These are phyloP conservation scores for Ophiocordyceps camponoti-leonardi DNA, from an alignment of 2,329 filamentous ascomycete genomes.

Conservation along the genomic window DNA sequence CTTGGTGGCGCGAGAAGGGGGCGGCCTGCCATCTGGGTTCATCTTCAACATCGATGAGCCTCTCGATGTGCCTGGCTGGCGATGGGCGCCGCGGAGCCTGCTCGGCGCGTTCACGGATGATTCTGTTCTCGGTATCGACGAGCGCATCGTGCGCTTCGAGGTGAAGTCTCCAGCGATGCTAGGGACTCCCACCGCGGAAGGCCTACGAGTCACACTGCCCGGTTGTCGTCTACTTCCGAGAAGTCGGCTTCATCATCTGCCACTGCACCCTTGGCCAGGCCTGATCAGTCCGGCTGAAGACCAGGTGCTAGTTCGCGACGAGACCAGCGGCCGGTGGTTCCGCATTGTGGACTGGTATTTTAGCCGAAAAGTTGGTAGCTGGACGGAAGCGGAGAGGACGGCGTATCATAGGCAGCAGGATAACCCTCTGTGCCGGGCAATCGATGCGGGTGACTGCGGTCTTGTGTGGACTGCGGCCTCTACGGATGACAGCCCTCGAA, in stretches of 20 bases:
- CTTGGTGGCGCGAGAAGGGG: constrained; percentile 3
- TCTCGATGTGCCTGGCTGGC: constrained; percentile 7
- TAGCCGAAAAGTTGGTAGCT: constrained; percentile 4
- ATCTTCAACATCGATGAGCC: constrained; percentile 10
- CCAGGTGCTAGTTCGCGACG: constrained; percentile 4
- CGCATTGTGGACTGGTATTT: constrained; percentile 7
- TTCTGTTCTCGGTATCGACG: constrained; percentile 4
- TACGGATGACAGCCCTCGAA: not conserved
- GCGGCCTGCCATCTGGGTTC: constrained; percentile 6
- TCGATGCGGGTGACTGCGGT: constrained; percentile 4
- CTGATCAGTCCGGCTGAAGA: constrained; percentile 4
- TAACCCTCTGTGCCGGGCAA: constrained; percentile 4
- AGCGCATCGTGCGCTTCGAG: constrained; percentile 5
- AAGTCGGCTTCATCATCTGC: constrained; percentile 1
- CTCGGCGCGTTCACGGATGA: constrained; percentile 5
- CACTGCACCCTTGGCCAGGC: constrained; percentile 6
- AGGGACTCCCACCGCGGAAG: constrained; percentile 5
- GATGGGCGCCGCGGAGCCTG: constrained; percentile 11
- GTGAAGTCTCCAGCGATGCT: not conserved
- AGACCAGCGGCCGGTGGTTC: constrained; percentile 4
- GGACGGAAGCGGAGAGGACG: constrained; percentile 4
- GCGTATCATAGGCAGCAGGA: constrained; percentile 4
- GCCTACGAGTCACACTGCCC: constrained; percentile 4
- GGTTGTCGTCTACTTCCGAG: constrained; percentile 3
- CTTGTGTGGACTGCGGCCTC: constrained; percentile 3